Evolutionary conservation across 768 basidiomycete genomes (phyloP), one percentile per base, ranked within the genome.

Genomic region (Naganishia vaughanmartiniae): DNA sequence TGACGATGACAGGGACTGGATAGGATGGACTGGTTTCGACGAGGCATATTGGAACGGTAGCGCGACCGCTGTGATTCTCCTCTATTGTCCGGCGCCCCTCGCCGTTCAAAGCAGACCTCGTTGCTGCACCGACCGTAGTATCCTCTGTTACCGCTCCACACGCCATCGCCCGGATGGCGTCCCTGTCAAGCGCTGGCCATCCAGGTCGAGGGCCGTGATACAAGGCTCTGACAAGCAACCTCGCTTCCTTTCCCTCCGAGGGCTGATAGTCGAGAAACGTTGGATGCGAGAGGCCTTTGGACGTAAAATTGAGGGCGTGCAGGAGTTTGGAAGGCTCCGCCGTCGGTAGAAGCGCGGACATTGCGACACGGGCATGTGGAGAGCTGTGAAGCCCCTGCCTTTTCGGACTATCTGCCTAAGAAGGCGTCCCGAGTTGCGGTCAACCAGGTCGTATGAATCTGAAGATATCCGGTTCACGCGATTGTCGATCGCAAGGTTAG

Each of bases 181-280:
- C 39, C 30, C 60, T 14, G 34, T 63, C 60, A 45, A 63, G 60
- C 15, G 39, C 19, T 9, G 60, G 60, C 36, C 36, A 63, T 63
- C 60, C 60, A 12, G 60, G 39, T n/a, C 60, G 60, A 45, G 60
- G 60, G 4, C 60, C 60, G 26, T 63, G 39, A 26, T 63, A 63
- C 12, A 63, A 4, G 2, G 60, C 60, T 30, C 42, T 63, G 39
- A 63, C 42, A 1, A 63, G 4, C 1, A 63, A 21, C 42, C 60
- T 63, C 24, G 60, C 60, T 63, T 63, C 60, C 24, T 63, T 63
- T 3, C 60, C 60, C 14, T 63, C 60, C 10, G 39, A 34, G 17
- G 34, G 60, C 15, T 17, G n/a, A 26, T 63, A 63, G 39, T 30
- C 28, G 60, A 63, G 17, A 42, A 45, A 63, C 26, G 60, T 63